Evolutionary conservation across 805 yeast genomes (phyloP), one percentile per base, ranked within the genome.

Genomic region (Saturnispora hagleri): DNA sequence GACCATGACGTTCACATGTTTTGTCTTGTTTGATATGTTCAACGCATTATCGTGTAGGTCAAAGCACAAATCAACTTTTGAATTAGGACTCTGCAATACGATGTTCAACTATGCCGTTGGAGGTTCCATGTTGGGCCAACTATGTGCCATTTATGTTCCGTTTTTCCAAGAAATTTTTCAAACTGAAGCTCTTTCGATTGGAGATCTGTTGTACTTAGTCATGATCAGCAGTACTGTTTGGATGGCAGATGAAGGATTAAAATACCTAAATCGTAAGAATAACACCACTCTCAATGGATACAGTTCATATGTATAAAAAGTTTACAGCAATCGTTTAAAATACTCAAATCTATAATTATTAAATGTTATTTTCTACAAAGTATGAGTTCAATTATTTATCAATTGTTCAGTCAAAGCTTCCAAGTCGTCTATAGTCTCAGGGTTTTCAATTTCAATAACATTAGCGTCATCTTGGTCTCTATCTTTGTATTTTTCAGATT

Each of bases 1-100:
- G 20, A 93, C 99, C 1, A 93, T 93, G 99, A 91, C 99, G 0
- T 93, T 93, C 64, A 93, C 98, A 0, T 88, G 98, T 65, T 93
- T 93, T 70, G 99, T 93, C 10, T 73, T 91, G 52, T 93, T 83
- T 63, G 99, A 93, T 68, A 86, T 93, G 95, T 93, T 93, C 73
- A 93, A 90, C 68, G 99, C 99, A 0, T 73, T 93, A 58, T 74
- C 96, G 15, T 91, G 97, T 68, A 87, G 98, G 62, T 95, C 95
- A 57, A 77, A 84, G 53, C 76, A 88, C 44, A 90, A 88, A 64
- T 86, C 96, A 2, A 79, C 86, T 17, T 86, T 89, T 61, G 85
- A 86, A 62, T 61, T 91, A 46, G 99, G 99, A 0, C 59, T 88
- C 56, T 74, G 77, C 7, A 93, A 93, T 70, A 78, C 75, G 54